Conservation (phyloP, 805 yeast genomes). For the Candida bentonensis region DNA sequence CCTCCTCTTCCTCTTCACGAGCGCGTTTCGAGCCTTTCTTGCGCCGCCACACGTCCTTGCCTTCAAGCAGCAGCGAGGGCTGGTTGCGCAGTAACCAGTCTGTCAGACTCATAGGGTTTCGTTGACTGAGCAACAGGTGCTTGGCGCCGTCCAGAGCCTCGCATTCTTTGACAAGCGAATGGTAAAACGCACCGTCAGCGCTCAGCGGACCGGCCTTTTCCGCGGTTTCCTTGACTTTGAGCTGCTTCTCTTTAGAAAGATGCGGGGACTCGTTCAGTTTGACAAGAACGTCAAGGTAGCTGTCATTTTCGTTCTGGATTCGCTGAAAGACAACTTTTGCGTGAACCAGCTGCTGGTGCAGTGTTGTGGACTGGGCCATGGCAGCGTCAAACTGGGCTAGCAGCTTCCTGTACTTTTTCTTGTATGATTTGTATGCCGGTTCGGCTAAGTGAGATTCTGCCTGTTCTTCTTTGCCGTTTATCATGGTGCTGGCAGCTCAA, state of each 20-base stretch:
- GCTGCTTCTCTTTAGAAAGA: neutral
- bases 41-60: neutral
- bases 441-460: too few relatives aligned
- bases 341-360: neutral
- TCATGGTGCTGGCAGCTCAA: neutral
- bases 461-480: neutral
- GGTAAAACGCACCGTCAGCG: neutral
- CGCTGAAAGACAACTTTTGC: neutral
- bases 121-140: neutral
- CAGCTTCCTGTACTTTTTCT: slow-evolving; percentile 7
- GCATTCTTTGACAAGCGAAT: neutral
- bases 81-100: neutral
- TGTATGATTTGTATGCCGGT: slow-evolving; percentile 6
- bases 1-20: neutral
- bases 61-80: neutral
- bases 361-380: slow-evolving; percentile 3
- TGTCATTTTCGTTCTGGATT: neutral
- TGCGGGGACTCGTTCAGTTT: neutral
- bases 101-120: neutral
- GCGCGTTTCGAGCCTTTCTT: neutral
- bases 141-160: neutral
- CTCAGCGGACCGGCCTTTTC: neutral
- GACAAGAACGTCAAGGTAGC: neutral
- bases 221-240: neutral
- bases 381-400: slow-evolving; percentile 4